Evolutionary conservation across 169 alveolate genomes (phyloP), one percentile per base, ranked within the genome.

Genomic region (Besnoitia besnoiti): DNA sequence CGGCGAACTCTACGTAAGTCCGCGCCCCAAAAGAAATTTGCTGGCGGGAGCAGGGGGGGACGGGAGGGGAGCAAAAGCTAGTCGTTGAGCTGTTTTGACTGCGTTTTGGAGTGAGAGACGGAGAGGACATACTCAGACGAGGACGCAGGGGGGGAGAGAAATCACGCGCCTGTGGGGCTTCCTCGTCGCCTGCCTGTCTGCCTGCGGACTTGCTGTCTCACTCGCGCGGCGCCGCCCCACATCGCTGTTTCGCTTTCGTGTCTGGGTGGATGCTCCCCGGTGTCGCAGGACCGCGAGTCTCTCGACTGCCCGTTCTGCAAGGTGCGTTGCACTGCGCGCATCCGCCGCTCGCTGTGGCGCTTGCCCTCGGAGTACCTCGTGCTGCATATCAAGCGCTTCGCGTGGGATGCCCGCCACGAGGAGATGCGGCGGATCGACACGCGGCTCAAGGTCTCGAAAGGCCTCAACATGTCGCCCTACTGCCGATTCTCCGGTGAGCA

Each of bases 261-360:
- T n/a, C n/a, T n/a, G n/a, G n/a, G n/a, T n/a, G n/a, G n/a, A n/a
- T n/a, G n/a, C n/a, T n/a, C 2, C 44, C 27, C 44, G 85, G 19
- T 39, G 3, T 16, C 62, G 10, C 89, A 90, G 93, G 93, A 67
- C 39, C 40, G 46, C n/a, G 16, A 35, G 73, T 5, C 42, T 44
- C 90, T 90, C 44, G 93, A 90, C 84, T 90, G 93, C 47, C 90
- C 90, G 47, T 40, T 61, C 24, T 90, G 93, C 76, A 33, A 24
- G 67, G 40, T 30, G 84, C 37, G 93, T 12, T 73, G 73, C 55
- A 35, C 33, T 0, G 50, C 93, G 27, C 62, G n/a, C 5, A 46
- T 90, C 30, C 93, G 76, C 39, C 79, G 47, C 24, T 19, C 40
- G 0, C 79, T 90, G n/a, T 90, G 67, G 62, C 87, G 93, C 47